phyloP scores from a whole-genome alignment of 129 eudicot species.

The Kitagawia praeruptora region DNA sequence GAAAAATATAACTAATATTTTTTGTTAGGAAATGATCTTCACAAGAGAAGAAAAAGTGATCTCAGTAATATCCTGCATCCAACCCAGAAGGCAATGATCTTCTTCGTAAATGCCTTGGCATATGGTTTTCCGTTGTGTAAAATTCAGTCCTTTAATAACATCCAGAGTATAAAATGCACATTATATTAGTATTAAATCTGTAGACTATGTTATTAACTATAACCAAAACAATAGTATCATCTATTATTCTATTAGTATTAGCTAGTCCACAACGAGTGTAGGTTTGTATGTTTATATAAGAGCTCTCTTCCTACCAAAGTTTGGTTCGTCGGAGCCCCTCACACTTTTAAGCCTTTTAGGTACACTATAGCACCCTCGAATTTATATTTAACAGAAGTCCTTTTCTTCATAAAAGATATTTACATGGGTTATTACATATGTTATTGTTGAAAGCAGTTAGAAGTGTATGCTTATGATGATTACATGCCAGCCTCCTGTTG shows the following conservation, averaged over 20 bases:
- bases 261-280: background rate
- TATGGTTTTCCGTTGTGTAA: background rate
- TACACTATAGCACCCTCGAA: background rate
- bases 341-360: background rate
- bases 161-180: background rate
- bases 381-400: background rate
- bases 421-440: background rate
- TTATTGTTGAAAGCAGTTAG: background rate
- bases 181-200: background rate
- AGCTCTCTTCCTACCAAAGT: constrained; percentile 6
- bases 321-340: background rate
- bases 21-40: constrained; percentile 9
- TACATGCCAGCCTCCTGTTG: background rate
- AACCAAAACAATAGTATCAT: background rate
- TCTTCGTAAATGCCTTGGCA: background rate
- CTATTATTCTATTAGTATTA: background rate
- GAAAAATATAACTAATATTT: background rate
- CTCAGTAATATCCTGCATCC: background rate
- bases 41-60: background rate
- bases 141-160: background rate
- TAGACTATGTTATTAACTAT: background rate
- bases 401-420: background rate
- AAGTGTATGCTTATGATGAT: background rate
- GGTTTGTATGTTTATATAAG: background rate
- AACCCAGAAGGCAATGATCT: background rate